Evolutionary conservation across 2,329 filamentous ascomycete species (phyloP).

Genomic region (Nannizzia gypsea): DNA sequence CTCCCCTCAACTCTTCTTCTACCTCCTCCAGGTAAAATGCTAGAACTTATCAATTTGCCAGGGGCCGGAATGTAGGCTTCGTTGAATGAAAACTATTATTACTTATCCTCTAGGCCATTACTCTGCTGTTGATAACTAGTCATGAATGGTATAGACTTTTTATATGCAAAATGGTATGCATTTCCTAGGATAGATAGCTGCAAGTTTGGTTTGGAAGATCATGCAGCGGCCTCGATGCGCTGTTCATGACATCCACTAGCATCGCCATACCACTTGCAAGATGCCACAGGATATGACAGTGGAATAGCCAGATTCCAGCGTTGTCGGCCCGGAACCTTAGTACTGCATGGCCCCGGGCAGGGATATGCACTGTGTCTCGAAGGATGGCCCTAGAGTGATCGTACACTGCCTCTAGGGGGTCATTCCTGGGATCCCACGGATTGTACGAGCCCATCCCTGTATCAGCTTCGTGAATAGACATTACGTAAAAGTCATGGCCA

Average conservation of each 20-base stretch:
- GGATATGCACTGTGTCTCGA: slow-evolving; percentile 22
- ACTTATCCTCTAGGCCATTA: too few species aligned
- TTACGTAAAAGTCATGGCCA: slow-evolving; percentile 27
- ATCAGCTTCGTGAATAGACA: slow-evolving; percentile 20
- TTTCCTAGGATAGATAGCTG: neutral
- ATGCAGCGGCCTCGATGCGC: neutral
- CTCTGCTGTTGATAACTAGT: neutral
- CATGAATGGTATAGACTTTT: neutral
- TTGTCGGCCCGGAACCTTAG: slow-evolving; percentile 43
- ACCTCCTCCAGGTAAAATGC: too few species aligned
- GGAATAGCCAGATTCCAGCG: slow-evolving; percentile 45
- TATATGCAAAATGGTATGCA: neutral
- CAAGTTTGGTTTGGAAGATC: neutral
- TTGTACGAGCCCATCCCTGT: slow-evolving; percentile 31
- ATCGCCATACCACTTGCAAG: slow-evolving; percentile 35
- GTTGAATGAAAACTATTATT: too few species aligned
- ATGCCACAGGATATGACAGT: slow-evolving; percentile 53
- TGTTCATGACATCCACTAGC: slow-evolving; percentile 25
- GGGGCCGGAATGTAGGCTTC: too few species aligned
- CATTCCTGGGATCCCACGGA: slow-evolving; percentile 19
- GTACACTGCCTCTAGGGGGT: slow-evolving; percentile 9
- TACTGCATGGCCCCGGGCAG: slow-evolving; percentile 36
- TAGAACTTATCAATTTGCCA: too few species aligned
- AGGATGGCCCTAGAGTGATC: slow-evolving; percentile 12
- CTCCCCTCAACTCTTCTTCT: too few species aligned